These are phyloP conservation scores for Gastrolobium villosum DNA, from an alignment of 306 rosid species.

Conservation along the genomic window DNA sequence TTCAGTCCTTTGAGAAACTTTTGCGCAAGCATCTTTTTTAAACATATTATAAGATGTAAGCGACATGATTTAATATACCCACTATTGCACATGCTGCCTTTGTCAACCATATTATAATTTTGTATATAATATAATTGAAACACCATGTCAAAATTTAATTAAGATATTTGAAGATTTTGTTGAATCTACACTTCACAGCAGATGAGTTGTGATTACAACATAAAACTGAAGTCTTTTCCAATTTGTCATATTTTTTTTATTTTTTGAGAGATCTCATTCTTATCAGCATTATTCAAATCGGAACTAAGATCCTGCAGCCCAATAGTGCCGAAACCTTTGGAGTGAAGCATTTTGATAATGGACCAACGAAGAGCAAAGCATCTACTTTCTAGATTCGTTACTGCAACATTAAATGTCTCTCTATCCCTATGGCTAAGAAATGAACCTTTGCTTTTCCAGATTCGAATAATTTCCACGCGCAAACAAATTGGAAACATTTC, in stretches of 20 bases:
- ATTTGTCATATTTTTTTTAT: neutral
- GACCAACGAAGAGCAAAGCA: neutral
- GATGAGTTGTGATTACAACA: neutral
- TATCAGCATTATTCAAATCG: neutral
- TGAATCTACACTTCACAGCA: neutral
- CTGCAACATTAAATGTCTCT: slow-evolving; percentile 29
- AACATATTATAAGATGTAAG: neutral
- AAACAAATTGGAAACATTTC: neutral
- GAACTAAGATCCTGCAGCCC: neutral
- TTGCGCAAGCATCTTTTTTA: neutral
- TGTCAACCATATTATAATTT: slow-evolving; percentile 11
- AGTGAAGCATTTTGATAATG: slow-evolving; percentile 28
- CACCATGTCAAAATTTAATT: neutral
- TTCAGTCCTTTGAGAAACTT: neutral
- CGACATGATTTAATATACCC: slow-evolving; percentile 3
- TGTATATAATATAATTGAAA: slow-evolving; percentile 2
- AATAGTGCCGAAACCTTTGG: neutral
- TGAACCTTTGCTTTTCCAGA: slow-evolving; percentile 29
- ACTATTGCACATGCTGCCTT: slow-evolving; percentile 17
- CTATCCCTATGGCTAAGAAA: neutral
- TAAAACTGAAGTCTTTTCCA: neutral
- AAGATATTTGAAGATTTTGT: too few species aligned
- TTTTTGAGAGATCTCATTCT: neutral
- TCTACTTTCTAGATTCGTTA: slow-evolving; percentile 40
- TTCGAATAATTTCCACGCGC: slow-evolving; percentile 32